These are phyloP conservation scores for Protomyces pachydermus DNA, from an alignment of 1,139 yeast species.

Conservation along the genomic window DNA sequence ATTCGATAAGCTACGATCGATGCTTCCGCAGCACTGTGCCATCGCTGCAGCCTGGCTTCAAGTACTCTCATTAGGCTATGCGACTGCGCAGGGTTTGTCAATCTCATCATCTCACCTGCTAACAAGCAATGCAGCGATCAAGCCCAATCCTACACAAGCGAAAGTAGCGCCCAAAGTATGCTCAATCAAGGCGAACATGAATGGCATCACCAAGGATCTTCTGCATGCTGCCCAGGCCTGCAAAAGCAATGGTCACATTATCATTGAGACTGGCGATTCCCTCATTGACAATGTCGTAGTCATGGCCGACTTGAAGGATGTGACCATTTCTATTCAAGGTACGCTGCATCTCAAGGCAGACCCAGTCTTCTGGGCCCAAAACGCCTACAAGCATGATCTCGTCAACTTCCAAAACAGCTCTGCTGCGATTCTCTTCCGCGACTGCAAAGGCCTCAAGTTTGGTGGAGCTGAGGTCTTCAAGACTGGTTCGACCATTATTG, in stretches of 20 bases:
- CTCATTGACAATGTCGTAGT: conserved; percentile 7
- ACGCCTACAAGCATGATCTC: background rate
- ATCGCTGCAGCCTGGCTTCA: too few relatives aligned
- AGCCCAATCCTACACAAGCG: too few relatives aligned
- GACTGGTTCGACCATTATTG: conserved; percentile 1
- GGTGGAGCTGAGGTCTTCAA: background rate
- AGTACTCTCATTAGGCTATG: too few relatives aligned
- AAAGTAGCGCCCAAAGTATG: background rate
- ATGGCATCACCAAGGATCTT: conserved; percentile 1
- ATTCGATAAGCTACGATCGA: too few relatives aligned
- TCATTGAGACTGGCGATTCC: conserved; percentile 1
- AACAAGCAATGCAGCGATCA: too few relatives aligned
- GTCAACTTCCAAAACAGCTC: background rate
- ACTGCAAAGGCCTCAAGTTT: background rate
- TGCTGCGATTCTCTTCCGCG: background rate
- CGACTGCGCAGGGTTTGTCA: too few relatives aligned
- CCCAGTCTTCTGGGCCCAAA: background rate
- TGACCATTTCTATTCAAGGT: conserved; percentile 3
- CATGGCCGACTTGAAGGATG: conserved; percentile 2
- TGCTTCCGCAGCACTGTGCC: too few relatives aligned
- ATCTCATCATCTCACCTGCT: too few relatives aligned
- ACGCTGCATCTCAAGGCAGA: conserved; percentile 6
- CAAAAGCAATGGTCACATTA: background rate
- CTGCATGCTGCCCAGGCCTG: background rate
- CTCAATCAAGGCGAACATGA: background rate